phyloP scores from a whole-genome alignment of 2,329 filamentous ascomycete genomes.

The Neophaeococcomyces aloes region DNA sequence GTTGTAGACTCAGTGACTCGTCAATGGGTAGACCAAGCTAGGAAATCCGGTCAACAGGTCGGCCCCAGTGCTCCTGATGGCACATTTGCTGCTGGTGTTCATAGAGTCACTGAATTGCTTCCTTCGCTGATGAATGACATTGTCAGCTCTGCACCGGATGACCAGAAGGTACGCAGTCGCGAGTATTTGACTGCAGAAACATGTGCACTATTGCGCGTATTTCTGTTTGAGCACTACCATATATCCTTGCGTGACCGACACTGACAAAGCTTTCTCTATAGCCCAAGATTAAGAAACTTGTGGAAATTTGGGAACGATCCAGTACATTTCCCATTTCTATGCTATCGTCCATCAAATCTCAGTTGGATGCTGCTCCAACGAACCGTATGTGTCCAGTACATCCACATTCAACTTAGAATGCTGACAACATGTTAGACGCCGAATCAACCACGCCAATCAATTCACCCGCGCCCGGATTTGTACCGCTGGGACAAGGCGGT shows the following conservation, averaged over 20 bases:
- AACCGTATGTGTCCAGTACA: conserved; percentile 48
- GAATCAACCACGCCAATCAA: conserved; percentile 59
- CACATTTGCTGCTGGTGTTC: conserved; percentile 87
- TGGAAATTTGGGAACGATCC: conserved; percentile 97
- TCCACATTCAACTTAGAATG: not conserved
- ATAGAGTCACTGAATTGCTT: conserved; percentile 91
- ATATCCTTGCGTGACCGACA: not conserved
- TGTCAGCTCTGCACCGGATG: conserved; percentile 71
- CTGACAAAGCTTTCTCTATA: conserved; percentile 41
- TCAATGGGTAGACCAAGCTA: conserved; percentile 95
- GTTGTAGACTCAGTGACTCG: conserved; percentile 99
- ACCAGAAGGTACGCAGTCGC: conserved; percentile 80
- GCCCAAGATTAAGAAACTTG: conserved; percentile 90
- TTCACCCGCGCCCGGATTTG: conserved; percentile 38
- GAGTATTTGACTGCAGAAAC: not conserved
- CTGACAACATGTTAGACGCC: conserved; percentile 36
- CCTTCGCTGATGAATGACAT: conserved; percentile 94
- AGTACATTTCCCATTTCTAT: conserved; percentile 76
- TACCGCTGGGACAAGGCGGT: conserved; percentile 27
- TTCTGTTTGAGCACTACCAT: not conserved
- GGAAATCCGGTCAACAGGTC: conserved; percentile 69
- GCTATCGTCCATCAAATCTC: conserved; percentile 69
- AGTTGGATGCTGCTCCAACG: conserved; percentile 49
- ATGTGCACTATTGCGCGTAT: not conserved
- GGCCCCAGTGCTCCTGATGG: conserved; percentile 75